These are phyloP conservation scores for Willaertia magna DNA, from an alignment of 208 protist species.

Conservation along the genomic window DNA sequence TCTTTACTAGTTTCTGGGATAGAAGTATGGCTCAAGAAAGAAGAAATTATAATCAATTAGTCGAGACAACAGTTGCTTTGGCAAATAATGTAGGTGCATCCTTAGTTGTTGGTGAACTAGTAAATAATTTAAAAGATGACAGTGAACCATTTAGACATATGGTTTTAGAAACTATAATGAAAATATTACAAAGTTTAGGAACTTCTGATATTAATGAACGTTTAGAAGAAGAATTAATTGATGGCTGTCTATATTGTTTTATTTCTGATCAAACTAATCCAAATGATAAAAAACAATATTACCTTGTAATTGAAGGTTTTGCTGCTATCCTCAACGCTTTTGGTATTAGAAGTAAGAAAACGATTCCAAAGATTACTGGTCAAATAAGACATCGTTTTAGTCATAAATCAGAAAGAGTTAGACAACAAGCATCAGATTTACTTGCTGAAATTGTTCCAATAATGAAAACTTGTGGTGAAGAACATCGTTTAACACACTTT, in stretches of 20 bases:
- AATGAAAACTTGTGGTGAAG: conserved; percentile 81
- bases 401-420: conserved; percentile 70
- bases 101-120: conserved; percentile 77
- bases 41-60: conserved; percentile 68
- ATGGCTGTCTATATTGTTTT: conserved; percentile 81
- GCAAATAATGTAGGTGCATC: conserved; percentile 82
- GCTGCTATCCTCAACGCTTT: conserved; percentile 83
- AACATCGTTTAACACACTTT: conserved; percentile 80
- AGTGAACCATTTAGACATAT: conserved; percentile 88
- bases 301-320: conserved; percentile 67
- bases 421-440: conserved; percentile 92
- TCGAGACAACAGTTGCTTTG: conserved; percentile 90
- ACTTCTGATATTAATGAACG: conserved; percentile 69
- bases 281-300: neutral
- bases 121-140: conserved; percentile 94
- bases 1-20: conserved; percentile 87
- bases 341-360: conserved; percentile 68
- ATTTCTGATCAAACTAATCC: conserved; percentile 19
- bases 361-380: conserved; percentile 86
- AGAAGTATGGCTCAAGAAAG: conserved; percentile 86
- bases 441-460: conserved; percentile 79
- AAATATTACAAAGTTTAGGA: conserved; percentile 52
- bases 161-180: conserved; percentile 78
- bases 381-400: conserved; percentile 90
- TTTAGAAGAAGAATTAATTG: conserved; percentile 84